Evolutionary conservation across 2,329 filamentous ascomycete species (phyloP).

Genomic region (Pseudogymnoascus sp.): DNA sequence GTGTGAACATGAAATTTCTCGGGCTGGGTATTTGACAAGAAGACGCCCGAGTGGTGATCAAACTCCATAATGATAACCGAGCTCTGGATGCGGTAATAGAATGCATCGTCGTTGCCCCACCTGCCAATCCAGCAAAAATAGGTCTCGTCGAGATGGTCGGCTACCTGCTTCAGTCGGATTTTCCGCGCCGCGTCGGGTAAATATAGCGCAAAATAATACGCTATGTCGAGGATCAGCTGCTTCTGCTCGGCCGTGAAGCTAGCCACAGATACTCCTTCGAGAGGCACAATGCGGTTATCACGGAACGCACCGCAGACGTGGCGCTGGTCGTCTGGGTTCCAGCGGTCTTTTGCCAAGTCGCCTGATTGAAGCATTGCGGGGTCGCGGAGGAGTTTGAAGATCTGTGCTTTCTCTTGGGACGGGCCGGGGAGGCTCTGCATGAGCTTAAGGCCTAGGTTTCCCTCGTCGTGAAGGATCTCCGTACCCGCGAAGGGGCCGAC

Average conservation of each 20-base stretch:
- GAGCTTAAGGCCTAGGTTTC: conserved; percentile 17
- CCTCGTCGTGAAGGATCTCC: conserved; percentile 31
- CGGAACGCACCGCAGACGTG: conserved; percentile 71
- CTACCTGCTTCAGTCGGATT: conserved; percentile 46
- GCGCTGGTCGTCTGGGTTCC: conserved; percentile 75
- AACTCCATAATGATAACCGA: conserved; percentile 70
- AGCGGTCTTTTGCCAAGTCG: conserved; percentile 44
- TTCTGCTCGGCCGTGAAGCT: conserved; percentile 42
- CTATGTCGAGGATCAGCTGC: conserved; percentile 43
- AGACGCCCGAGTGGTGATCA: conserved; percentile 73
- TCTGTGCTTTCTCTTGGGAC: conserved; percentile 32
- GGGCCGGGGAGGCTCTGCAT: conserved; percentile 23
- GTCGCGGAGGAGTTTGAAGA: conserved; percentile 54
- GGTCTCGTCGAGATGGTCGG: conserved; percentile 55
- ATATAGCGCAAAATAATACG: conserved; percentile 60
- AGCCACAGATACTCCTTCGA: conserved; percentile 51
- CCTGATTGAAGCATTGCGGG: conserved; percentile 51
- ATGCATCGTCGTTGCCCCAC: conserved; percentile 57
- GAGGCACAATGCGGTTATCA: conserved; percentile 69
- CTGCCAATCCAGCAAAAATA: conserved; percentile 76
- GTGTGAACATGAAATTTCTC: conserved; percentile 77
- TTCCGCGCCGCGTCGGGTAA: conserved; percentile 44
- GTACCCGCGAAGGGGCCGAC: conserved; percentile 23
- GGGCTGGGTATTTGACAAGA: conserved; percentile 63
- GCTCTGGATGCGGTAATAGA: conserved; percentile 71